Base-by-base conservation (phyloP, 2,329 filamentous ascomycete genomes). In the Penicillium polonicum region DNA sequence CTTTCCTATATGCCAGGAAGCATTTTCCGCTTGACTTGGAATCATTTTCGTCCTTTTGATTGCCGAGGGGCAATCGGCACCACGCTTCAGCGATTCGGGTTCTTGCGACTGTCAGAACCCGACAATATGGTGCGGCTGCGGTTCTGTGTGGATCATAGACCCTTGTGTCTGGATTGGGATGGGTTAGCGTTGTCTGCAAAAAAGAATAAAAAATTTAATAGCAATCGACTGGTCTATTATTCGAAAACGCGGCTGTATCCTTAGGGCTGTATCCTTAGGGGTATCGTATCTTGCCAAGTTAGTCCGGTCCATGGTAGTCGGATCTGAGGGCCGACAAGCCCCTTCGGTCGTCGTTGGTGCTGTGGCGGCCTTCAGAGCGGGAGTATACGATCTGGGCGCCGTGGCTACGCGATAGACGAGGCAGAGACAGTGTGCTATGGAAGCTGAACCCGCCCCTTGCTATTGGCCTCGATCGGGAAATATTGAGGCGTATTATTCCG, bases 121-220 rank as follows among this genome's bases (percentile, higher is more conserved):
- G 67, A 68, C 68, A 65, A 49, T 60, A 41, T 61, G 68, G 68
- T 57, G 55, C 62, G 55, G 50, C 57, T 66, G 60, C 39, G 10
- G 38, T 57, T 39, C 39, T 59, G 38, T 45, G 62, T 61, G 59
- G 60, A 64, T 63, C 64, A 49, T 57, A 33, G 42, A 52, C 50
- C 55, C 52, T 44, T 44, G 31, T 43, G 27, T 45, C 48, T 45
- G 42, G 51, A 19, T 51, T 42, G 31, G 21, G 49, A 42, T 29
- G 4, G n/a, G 3, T 53, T 57, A 57, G 49, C 43, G 36, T 52
- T 21, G 19, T 31, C 48, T 21, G 35, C 23, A 50, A 23, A 48
- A 38, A 45, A 12, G 2, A 19, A 39, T n/a, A n/a, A n/a, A n/a
- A n/a, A n/a, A n/a, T n/a, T n/a, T 2, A 10, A 38, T 21, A 8